Base-by-base conservation (phyloP, 2,329 filamentous ascomycete species). In the Anthostomella pinea region DNA sequence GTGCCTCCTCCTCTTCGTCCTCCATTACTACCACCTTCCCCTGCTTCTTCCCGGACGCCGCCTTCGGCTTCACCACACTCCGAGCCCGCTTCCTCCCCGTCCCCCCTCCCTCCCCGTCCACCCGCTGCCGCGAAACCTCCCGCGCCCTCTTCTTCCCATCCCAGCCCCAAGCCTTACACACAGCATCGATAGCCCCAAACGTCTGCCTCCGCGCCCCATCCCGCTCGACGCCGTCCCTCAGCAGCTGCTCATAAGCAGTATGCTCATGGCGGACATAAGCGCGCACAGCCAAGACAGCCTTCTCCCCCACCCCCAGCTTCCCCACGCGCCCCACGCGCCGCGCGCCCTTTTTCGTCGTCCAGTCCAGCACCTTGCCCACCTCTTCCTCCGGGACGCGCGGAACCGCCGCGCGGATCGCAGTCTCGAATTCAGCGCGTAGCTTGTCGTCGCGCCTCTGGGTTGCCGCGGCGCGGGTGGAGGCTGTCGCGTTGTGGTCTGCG, bases 181-280 rank as follows among this genome's bases (percentile, higher is more conserved):
- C 9, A 29, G 26, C 8, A 29, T 15, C 11, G n/a, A 6, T 8
- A 14, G 13, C 13, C 16, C 15, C 23, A 8, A 13, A 19, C 10
- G 8, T n/a, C 15, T 3, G 19, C 17, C 11, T 24, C 6, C n/a
- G n/a, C n/a, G n/a, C n/a, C n/a, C n/a, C n/a, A n/a, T n/a, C n/a
- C n/a, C n/a, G n/a, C n/a, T n/a, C n/a, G n/a, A n/a, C n/a, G n/a
- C n/a, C n/a, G n/a, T n/a, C n/a, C n/a, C n/a, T n/a, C 36, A 72
- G 41, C 26, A 70, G 43, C 22, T 33, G 27, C 10, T 76, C 69
- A 38, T 77, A 77, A 2, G 58, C 46, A 0, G 72, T 76, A 28
- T 72, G 63, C 3, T 38, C 44, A 46, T 77, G 73, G 6, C 73
- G 60, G 4, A 72, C 62, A 43, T 75, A 68, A 3, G 73, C 73